Conservation (phyloP, 2,329 filamentous ascomycete genomes). For the Periconia sp. region DNA sequence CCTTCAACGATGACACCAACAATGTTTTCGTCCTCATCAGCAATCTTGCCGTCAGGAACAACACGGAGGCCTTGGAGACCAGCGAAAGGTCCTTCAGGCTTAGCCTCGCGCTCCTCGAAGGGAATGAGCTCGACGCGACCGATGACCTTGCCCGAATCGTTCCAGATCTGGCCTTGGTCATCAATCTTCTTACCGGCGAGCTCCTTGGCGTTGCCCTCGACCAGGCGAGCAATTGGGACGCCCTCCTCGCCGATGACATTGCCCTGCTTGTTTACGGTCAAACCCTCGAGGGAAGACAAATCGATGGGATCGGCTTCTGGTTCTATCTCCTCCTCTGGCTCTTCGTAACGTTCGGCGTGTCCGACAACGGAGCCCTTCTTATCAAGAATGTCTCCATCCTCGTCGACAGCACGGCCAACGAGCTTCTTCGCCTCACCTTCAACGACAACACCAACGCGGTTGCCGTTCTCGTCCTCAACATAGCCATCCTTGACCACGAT, state of each 20-base stretch:
- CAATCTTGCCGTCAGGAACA: slow-evolving; percentile 55
- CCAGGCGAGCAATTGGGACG: slow-evolving; percentile 65
- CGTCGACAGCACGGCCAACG: slow-evolving; percentile 56
- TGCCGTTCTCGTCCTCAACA: slow-evolving; percentile 58
- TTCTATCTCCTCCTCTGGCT: slow-evolving; percentile 64
- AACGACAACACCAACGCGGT: slow-evolving; percentile 55
- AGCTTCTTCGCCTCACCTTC: slow-evolving; percentile 60
- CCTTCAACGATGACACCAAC: slow-evolving; percentile 63
- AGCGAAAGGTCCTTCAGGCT: slow-evolving; percentile 58
- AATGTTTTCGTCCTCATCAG: slow-evolving; percentile 58
- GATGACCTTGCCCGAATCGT: slow-evolving; percentile 73
- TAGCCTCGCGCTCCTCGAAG: slow-evolving; percentile 64
- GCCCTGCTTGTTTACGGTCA: slow-evolving; percentile 57
- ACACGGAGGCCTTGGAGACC: slow-evolving; percentile 57
- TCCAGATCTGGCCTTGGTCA: slow-evolving; percentile 73
- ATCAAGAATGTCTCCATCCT: slow-evolving; percentile 60
- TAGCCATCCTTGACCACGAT: slow-evolving; percentile 57
- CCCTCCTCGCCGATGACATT: slow-evolving; percentile 58
- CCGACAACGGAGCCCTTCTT: slow-evolving; percentile 61
- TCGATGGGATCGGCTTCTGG: slow-evolving; percentile 53
- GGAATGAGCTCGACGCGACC: slow-evolving; percentile 72
- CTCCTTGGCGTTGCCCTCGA: slow-evolving; percentile 69
- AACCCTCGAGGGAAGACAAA: slow-evolving; percentile 54
- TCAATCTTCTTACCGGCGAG: slow-evolving; percentile 74
- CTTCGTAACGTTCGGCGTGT: slow-evolving; percentile 63